These are phyloP conservation scores for Aspergillus nanangensis DNA, from an alignment of 495 filamentous ascomycete species.

Conservation along the genomic window DNA sequence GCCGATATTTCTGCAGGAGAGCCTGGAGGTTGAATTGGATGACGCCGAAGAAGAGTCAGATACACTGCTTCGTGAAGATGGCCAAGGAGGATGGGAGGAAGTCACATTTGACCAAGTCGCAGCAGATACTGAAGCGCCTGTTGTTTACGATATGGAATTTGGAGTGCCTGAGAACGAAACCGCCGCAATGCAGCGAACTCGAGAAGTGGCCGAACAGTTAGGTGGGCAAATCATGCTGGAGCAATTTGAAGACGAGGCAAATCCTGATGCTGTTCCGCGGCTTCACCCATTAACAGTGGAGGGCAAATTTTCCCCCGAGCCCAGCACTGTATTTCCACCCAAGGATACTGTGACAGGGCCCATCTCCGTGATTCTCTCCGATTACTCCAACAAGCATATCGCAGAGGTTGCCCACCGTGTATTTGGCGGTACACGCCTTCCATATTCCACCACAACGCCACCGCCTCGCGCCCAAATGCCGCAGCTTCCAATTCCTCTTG, in stretches of 20 bases:
- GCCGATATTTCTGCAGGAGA: constrained; percentile 47
- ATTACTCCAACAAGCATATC: constrained; percentile 69
- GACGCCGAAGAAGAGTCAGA: constrained; percentile 31
- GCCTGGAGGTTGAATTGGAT: constrained; percentile 26
- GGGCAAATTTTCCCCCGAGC: constrained; percentile 61
- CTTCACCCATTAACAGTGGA: constrained; percentile 62
- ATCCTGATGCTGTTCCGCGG: constrained; percentile 36
- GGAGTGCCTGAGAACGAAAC: constrained; percentile 25
- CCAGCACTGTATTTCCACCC: constrained; percentile 68
- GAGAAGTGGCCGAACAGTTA: constrained; percentile 42
- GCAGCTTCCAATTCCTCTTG: constrained; percentile 65
- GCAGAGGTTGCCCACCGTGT: constrained; percentile 57
- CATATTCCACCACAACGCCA: constrained; percentile 62
- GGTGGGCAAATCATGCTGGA: constrained; percentile 44
- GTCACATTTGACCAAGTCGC: constrained; percentile 42
- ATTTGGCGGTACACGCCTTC: constrained; percentile 72
- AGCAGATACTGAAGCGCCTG: constrained; percentile 21
- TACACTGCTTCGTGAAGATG: constrained; percentile 52
- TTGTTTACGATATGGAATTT: constrained; percentile 41
- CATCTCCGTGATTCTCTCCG: constrained; percentile 58
- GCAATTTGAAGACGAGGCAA: constrained; percentile 46
- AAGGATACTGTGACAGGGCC: constrained; percentile 61
- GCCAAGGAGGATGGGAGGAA: constrained; percentile 57
- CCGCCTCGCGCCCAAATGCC: constrained; percentile 43
- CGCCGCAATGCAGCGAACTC: constrained; percentile 31